A percentile compares a stretch with the other conserved stretches of the same genome.
Conservation (phyloP, 805 yeast species). For the Saturnispora silvae region DNA sequence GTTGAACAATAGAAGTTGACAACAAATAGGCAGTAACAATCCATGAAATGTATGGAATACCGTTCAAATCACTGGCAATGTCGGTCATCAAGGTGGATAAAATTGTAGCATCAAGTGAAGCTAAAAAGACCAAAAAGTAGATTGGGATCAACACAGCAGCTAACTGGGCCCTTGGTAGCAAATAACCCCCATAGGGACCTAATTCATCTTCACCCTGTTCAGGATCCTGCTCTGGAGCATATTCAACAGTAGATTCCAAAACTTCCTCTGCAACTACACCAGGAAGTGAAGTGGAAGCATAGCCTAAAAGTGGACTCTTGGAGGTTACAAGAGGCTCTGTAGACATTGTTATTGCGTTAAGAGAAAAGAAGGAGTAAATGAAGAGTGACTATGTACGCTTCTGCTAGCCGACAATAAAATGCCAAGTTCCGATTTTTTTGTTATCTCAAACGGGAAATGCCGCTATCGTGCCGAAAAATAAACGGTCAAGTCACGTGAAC, state of each 20-base stretch:
- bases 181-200: constrained; percentile 14
- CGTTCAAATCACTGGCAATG: constrained; percentile 60
- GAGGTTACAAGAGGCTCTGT: neutral
- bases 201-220: constrained; percentile 2
- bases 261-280: constrained; percentile 23
- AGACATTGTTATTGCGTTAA: neutral
- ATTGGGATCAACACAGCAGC: constrained; percentile 31
- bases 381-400: neutral
- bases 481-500: neutral
- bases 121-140: constrained; percentile 41
- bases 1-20: constrained; percentile 65
- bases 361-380: neutral
- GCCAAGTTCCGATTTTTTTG: too few species aligned
- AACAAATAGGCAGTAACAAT: constrained; percentile 62
- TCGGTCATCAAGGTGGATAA: constrained; percentile 55
- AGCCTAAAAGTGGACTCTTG: constrained; percentile 9
- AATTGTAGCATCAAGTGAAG: constrained; percentile 59
- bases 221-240: constrained; percentile 8
- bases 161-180: constrained; percentile 21
- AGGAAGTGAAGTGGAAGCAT: constrained; percentile 21
- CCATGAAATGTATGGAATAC: constrained; percentile 56
- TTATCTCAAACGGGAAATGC: neutral
- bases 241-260: constrained; percentile 13
- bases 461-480: neutral
- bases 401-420: too few species aligned